phyloP scores from a whole-genome alignment of 2,329 filamentous ascomycete species.

The Sporothrix variecibatus region DNA sequence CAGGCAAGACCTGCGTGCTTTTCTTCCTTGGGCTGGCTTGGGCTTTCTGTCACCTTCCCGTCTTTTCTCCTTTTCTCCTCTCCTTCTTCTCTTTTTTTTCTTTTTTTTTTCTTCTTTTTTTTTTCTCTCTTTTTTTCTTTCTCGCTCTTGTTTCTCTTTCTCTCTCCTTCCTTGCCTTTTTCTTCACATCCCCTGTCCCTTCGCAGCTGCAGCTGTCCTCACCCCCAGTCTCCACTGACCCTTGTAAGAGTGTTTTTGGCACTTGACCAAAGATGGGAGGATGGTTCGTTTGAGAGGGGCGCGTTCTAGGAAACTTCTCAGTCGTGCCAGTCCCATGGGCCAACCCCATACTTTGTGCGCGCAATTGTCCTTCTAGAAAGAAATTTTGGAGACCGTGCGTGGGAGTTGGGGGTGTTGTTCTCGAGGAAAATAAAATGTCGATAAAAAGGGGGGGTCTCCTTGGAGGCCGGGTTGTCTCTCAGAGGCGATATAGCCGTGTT shows the following conservation, averaged over 20 bases:
- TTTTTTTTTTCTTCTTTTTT: constrained; percentile 8
- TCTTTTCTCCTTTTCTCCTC: not conserved
- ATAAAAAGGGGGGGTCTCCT: not conserved
- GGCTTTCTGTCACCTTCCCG: not conserved
- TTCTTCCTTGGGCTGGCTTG: not conserved
- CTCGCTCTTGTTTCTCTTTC: not conserved
- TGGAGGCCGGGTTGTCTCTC: not conserved
- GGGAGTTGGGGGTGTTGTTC: not conserved
- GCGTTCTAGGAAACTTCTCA: not conserved
- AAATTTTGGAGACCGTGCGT: not conserved
- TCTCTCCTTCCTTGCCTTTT: constrained; percentile 21
- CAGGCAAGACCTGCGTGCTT: constrained; percentile 1
- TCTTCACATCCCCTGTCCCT: constrained; percentile 17
- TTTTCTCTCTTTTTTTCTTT: constrained; percentile 14
- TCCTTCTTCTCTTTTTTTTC: constrained; percentile 5
- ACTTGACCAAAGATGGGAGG: constrained; percentile 23
- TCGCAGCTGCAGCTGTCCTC: not conserved
- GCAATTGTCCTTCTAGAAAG: not conserved
- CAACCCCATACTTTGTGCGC: not conserved
- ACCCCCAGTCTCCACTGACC: constrained; percentile 1
- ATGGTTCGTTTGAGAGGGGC: not conserved
- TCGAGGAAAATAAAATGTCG: not conserved
- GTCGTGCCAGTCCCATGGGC: not conserved
- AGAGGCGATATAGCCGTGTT: not conserved
- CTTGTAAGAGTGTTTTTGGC: constrained; percentile 17